Evolutionary conservation across 2,329 filamentous ascomycete species (phyloP).

Genomic region (Aphanocladium album): DNA sequence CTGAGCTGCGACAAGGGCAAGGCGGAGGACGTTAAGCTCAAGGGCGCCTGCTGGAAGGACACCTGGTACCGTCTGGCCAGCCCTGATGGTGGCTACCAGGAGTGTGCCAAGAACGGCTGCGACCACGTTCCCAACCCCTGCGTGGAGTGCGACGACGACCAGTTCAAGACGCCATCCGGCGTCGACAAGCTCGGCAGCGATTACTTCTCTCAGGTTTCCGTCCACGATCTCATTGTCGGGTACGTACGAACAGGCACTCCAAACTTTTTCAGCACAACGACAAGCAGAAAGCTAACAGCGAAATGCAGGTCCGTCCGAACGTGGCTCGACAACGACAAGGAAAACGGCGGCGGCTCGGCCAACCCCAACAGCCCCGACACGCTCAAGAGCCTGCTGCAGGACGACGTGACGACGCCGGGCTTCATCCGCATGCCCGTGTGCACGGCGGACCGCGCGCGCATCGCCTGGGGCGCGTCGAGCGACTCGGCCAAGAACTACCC

Average conservation of each 20-base stretch:
- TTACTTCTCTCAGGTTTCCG: background rate
- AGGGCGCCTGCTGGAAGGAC: constrained; percentile 22
- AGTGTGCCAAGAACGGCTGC: background rate
- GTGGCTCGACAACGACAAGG: background rate
- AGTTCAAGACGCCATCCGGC: constrained; percentile 3
- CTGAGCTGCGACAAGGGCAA: constrained; percentile 20
- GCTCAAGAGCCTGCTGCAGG: background rate
- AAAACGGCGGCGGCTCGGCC: background rate
- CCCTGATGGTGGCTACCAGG: background rate
- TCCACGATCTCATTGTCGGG: constrained; percentile 1
- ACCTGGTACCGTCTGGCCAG: background rate
- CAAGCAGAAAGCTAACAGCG: background rate
- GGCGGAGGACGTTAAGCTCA: constrained; percentile 14
- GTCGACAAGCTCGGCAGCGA: background rate
- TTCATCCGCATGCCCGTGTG: constrained; percentile 8
- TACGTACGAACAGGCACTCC: background rate
- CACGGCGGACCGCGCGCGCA: background rate
- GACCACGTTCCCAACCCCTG: background rate
- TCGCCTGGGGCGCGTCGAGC: background rate
- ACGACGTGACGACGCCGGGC: constrained; percentile 5
- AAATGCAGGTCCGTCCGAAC: background rate
- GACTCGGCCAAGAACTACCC: constrained; percentile 25
- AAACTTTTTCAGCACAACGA: no score
- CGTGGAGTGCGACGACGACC: background rate
- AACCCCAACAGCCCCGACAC: background rate